Evolutionary conservation across 1,284 basidiomycete species (phyloP).

Genomic region (Schizopora paradoxa): DNA sequence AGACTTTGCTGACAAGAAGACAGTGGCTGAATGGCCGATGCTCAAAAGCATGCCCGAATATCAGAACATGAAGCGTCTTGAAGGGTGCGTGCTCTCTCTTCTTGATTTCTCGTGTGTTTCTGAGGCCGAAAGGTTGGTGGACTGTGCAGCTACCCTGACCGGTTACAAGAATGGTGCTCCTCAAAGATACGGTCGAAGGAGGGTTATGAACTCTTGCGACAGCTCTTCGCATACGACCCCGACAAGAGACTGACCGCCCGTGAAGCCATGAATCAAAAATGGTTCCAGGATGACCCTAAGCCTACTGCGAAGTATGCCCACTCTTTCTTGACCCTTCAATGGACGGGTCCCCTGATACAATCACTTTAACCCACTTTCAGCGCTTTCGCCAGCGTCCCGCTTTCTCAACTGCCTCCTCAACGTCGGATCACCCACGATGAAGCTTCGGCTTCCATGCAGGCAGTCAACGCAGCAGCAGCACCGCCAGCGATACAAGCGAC

Average conservation of each 20-base stretch:
- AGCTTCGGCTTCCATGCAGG: slow-evolving; percentile 70
- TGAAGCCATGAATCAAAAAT: slow-evolving; percentile 75
- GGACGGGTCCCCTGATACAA: too few relatives aligned
- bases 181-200: slow-evolving; percentile 52
- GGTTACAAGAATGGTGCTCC: slow-evolving; percentile 76
- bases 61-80: slow-evolving; percentile 75
- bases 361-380: too few relatives aligned
- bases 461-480: slow-evolving; percentile 30
- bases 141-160: slow-evolving; percentile 54
- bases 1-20: not conserved
- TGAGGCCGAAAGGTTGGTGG: too few relatives aligned
- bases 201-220: slow-evolving; percentile 81
- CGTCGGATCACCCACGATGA: slow-evolving; percentile 74
- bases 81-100: slow-evolving; percentile 47
- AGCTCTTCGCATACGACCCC: slow-evolving; percentile 88
- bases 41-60: slow-evolving; percentile 89
- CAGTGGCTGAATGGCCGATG: slow-evolving; percentile 68
- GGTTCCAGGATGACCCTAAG: slow-evolving; percentile 74
- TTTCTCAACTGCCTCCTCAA: slow-evolving; percentile 62
- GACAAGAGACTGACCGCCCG: slow-evolving; percentile 79
- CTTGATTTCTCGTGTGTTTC: slow-evolving; percentile 11
- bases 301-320: slow-evolving; percentile 65
- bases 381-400: slow-evolving; percentile 51
- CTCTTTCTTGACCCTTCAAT: slow-evolving; percentile 7
- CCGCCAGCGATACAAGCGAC: slow-evolving; percentile 37